phyloP scores from a whole-genome alignment of 176 grass and related monocot species.

The Aegilops tauschii region DNA sequence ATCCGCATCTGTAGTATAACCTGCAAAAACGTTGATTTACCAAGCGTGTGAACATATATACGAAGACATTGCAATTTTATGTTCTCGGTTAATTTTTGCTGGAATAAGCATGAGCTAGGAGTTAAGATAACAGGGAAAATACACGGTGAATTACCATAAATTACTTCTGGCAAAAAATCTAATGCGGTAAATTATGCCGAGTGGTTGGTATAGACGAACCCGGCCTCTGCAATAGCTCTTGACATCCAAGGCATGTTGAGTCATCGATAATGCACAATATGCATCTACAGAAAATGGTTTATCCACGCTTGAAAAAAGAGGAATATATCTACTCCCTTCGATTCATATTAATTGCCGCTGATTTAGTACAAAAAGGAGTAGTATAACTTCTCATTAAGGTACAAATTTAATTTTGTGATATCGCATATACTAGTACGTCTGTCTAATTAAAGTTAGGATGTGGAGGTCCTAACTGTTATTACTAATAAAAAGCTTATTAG shows the following conservation, averaged over 20 bases:
- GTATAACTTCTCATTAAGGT: not conserved
- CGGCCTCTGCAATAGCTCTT: too few species aligned
- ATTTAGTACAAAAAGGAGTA: too few species aligned
- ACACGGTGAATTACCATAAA: not conserved
- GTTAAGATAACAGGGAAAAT: too few species aligned
- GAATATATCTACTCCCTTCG: too few species aligned
- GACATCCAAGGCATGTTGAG: not conserved
- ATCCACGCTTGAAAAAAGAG: not conserved
- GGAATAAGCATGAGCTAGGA: not conserved
- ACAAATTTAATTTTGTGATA: not conserved
- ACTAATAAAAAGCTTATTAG: not conserved
- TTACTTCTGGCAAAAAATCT: not conserved
- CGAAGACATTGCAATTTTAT: not conserved
- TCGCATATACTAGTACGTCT: not conserved
- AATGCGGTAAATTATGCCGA: too few species aligned
- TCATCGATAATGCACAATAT: not conserved
- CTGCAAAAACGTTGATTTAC: slow-evolving; percentile 16
- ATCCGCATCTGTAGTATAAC: slow-evolving; percentile 52
- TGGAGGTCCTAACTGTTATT: not conserved
- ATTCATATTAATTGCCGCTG: too few species aligned
- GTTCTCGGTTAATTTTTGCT: not conserved
- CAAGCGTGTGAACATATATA: not conserved
- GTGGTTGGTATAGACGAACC: too few species aligned
- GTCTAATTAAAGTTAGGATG: not conserved
- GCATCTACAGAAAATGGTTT: not conserved